These are phyloP conservation scores for Strobilomyces echinocephalus DNA, from an alignment of 768 basidiomycete species.

Conservation along the genomic window DNA sequence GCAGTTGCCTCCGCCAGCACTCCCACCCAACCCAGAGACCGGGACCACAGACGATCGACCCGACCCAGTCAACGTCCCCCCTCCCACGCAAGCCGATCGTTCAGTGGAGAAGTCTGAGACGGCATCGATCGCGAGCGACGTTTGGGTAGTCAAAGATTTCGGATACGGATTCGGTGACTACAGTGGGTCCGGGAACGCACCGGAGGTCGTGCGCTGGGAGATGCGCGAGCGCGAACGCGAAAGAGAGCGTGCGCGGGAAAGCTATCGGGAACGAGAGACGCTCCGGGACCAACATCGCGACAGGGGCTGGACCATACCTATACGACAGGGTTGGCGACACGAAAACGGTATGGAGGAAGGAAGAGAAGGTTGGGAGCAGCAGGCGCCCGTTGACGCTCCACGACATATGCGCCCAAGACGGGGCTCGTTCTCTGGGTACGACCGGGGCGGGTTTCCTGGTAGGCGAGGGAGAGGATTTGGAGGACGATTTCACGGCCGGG, in stretches of 20 bases:
- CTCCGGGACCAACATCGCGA: constrained; percentile 17
- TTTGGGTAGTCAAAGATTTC: constrained; percentile 55
- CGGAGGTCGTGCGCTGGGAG: constrained; percentile 26
- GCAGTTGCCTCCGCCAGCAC: neutral
- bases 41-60: neutral
- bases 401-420: constrained; percentile 29
- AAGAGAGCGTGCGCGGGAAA: constrained; percentile 14
- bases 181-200: constrained; percentile 35
- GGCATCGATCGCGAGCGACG: constrained; percentile 28
- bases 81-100: constrained; percentile 1
- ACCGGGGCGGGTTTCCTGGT: constrained; percentile 27
- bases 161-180: constrained; percentile 59
- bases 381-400: constrained; percentile 9
- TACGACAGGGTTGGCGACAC: constrained; percentile 20
- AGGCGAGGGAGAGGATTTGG: constrained; percentile 36
- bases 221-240: constrained; percentile 30
- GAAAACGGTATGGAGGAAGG: constrained; percentile 26
- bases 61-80: neutral
- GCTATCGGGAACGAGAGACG: constrained; percentile 11
- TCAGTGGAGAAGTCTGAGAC: constrained; percentile 11
- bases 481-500: constrained; percentile 32
- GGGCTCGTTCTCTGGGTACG: constrained; percentile 33
- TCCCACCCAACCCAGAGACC: neutral
- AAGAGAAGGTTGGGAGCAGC: constrained; percentile 22
- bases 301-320: constrained; percentile 10